These are phyloP conservation scores for Clavispora vitiphila DNA, from an alignment of 805 yeast species.

Conservation along the genomic window DNA sequence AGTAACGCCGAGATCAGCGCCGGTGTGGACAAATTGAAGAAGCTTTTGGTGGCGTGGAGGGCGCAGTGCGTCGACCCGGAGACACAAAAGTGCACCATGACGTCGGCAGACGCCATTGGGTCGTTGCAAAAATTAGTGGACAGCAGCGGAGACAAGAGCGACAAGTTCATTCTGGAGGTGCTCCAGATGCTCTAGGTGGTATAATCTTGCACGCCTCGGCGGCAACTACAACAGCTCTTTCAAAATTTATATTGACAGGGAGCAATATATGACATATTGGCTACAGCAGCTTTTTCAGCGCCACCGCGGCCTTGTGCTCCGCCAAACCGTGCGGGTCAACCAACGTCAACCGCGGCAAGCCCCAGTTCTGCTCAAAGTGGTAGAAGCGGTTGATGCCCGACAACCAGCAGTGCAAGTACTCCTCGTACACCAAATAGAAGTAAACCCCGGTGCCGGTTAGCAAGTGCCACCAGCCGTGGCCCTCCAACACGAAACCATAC, in stretches of 20 bases:
- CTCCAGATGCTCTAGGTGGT: constrained; percentile 31
- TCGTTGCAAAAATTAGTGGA: constrained; percentile 35
- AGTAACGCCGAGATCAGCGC: constrained; percentile 44
- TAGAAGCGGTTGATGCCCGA: constrained; percentile 53
- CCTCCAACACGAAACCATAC: constrained; percentile 77
- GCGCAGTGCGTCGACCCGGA: constrained; percentile 29
- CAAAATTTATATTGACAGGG: not conserved
- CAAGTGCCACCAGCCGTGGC: constrained; percentile 98
- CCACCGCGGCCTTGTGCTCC: constrained; percentile 3
- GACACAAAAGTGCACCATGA: constrained; percentile 17
- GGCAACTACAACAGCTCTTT: no score
- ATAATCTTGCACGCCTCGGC: no score
- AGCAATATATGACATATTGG: constrained; percentile 1
- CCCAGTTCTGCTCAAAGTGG: constrained; percentile 52
- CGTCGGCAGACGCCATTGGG: constrained; percentile 35
- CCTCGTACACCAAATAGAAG: constrained; percentile 73
- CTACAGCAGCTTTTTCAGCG: constrained; percentile 3
- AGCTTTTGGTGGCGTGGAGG: constrained; percentile 53
- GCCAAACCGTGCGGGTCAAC: constrained; percentile 11
- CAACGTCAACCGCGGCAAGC: constrained; percentile 27
- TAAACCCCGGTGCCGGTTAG: constrained; percentile 86
- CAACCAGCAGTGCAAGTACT: constrained; percentile 66
- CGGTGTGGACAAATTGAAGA: constrained; percentile 50
- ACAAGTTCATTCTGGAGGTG: constrained; percentile 45
- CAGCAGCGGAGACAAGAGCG: constrained; percentile 16